These are phyloP conservation scores for Penicillium sp. DNA, from an alignment of 2,329 filamentous ascomycete species.

Conservation along the genomic window DNA sequence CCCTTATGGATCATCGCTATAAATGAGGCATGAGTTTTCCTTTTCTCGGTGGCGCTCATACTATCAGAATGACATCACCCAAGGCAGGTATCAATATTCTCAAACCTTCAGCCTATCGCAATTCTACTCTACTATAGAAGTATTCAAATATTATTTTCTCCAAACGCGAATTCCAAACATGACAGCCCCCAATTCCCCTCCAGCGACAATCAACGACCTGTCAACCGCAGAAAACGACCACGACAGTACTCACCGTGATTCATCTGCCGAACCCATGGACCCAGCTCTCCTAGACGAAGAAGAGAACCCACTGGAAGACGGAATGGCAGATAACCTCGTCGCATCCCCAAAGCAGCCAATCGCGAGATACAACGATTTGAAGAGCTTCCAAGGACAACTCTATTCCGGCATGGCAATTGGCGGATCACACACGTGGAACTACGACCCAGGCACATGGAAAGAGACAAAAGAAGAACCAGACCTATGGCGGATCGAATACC, in stretches of 20 bases:
- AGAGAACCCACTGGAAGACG: constrained; percentile 18
- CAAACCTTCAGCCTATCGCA: too few species aligned
- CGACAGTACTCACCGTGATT: background rate
- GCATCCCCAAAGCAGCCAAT: constrained; percentile 2
- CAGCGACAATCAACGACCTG: background rate
- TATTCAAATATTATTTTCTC: too few species aligned
- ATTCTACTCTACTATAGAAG: too few species aligned
- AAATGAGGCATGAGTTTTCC: too few species aligned
- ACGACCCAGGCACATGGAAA: constrained; percentile 33
- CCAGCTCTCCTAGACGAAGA: constrained; percentile 17
- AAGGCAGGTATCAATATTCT: too few species aligned
- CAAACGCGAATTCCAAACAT: too few species aligned
- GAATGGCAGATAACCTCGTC: constrained; percentile 6
- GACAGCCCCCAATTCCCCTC: background rate
- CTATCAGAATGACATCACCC: too few species aligned
- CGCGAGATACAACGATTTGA: constrained; percentile 30
- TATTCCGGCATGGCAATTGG: constrained; percentile 37
- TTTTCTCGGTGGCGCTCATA: too few species aligned
- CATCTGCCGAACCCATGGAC: constrained; percentile 3
- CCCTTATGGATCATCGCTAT: too few species aligned
- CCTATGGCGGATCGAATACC: constrained; percentile 32
- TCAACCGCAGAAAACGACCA: background rate
- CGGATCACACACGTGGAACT: constrained; percentile 36
- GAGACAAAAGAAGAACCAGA: constrained; percentile 36
- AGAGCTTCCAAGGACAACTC: constrained; percentile 31